Evolutionary conservation across 1,284 basidiomycete species (phyloP), one percentile per base, ranked within the genome.

Genomic region (Marasmius tenuissimus): DNA sequence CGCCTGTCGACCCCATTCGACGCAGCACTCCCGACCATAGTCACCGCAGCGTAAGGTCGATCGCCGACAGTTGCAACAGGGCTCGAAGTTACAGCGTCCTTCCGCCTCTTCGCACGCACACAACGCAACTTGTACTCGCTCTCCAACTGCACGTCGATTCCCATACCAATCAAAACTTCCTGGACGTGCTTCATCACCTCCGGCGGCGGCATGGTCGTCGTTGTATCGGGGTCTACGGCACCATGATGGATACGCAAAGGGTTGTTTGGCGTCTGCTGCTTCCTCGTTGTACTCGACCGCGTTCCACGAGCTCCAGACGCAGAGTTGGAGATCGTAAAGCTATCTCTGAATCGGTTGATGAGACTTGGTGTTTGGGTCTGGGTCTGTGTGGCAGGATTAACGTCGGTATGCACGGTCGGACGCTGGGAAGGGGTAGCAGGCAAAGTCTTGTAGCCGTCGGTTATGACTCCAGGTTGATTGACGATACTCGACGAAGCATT

Each of bases 211-310:
- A 88, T 85, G 7, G 91, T 93, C 9, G 96, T 97, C 65, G 98
- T 86, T 45, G 91, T 97, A 22, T 90, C 90, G 71, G 94, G 92
- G 75, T 98, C 97, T 34, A 99, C 92, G 1, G 96, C 90, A 66
- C 97, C 96, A 66, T 93, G 91, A 71, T 98, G 97, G 48, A 93
- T 85, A 14, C 93, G 87, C 58, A 98, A 78, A 60, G 85, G 86
- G 40, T 81, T 81, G 65, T 39, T 65, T 11, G 57, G 59, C 34
- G 56, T 49, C 38, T 40, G 48, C 54, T 57, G 62, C 14, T 65
- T 63, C 35, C 18, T 56, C 49, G 48, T 33, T 11, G 18, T 51
- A 18, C 58, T 52, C 12, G 33, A 33, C 9, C 47, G 11, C 16
- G 27, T 38, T 18, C 50, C 42, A 48, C 38, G 48, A 16, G 59